Evolutionary conservation across 805 yeast species (phyloP).

Genomic region (Starmerella vitae): DNA sequence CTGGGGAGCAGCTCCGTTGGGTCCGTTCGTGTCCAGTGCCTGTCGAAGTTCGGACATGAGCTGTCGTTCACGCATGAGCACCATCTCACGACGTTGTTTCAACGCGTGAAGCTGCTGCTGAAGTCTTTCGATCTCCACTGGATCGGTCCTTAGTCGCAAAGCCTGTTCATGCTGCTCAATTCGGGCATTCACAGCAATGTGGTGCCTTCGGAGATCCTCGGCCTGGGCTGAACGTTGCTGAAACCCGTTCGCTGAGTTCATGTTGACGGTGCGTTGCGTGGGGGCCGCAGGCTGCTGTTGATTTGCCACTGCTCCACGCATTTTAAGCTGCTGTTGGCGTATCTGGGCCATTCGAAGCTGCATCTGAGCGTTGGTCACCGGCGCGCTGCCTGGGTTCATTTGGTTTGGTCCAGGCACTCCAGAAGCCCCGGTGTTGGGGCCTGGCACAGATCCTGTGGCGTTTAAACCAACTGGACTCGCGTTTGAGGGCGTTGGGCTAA

Average conservation of each 20-base stretch:
- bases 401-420: neutral
- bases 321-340: slow-evolving; percentile 2
- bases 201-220: slow-evolving; percentile 17
- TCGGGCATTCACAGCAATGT: slow-evolving; percentile 9
- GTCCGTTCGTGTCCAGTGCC: slow-evolving; percentile 2
- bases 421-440: slow-evolving; percentile 8
- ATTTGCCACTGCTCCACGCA: neutral
- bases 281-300: slow-evolving; percentile 7
- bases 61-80: slow-evolving; percentile 17
- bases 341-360: slow-evolving; percentile 10
- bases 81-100: slow-evolving; percentile 14
- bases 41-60: slow-evolving; percentile 16
- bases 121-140: slow-evolving; percentile 14
- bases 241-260: slow-evolving; percentile 15
- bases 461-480: slow-evolving; percentile 17
- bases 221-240: slow-evolving; percentile 21
- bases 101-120: slow-evolving; percentile 13
- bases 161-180: slow-evolving; percentile 14
- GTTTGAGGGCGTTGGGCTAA: slow-evolving; percentile 5
- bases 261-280: slow-evolving; percentile 10
- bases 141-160: slow-evolving; percentile 7
- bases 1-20: neutral
- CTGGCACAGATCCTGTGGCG: slow-evolving; percentile 6
- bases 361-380: slow-evolving; percentile 10
- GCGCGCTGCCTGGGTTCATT: slow-evolving; percentile 1